These are phyloP conservation scores for Russula compacta DNA, from an alignment of 768 basidiomycete genomes.

Conservation along the genomic window DNA sequence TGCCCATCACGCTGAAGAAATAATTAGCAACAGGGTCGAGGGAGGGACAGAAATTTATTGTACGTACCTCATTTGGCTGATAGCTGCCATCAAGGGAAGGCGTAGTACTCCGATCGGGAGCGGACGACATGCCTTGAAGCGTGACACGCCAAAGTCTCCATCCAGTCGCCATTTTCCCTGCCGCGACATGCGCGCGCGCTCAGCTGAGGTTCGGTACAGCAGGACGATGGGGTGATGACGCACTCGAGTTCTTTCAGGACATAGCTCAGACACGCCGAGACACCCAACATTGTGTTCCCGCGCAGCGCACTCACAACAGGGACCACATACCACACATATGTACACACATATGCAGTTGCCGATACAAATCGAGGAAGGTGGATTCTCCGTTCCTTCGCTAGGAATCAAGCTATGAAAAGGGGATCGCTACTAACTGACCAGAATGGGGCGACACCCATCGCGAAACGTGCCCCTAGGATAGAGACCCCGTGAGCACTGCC, in stretches of 20 bases:
- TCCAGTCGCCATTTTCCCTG: slow-evolving; percentile 77
- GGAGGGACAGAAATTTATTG: not conserved
- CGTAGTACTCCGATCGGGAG: slow-evolving; percentile 69
- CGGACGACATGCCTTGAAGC: slow-evolving; percentile 77
- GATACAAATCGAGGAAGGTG: no score
- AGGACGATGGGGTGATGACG: slow-evolving; percentile 21
- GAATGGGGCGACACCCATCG: slow-evolving; percentile 73
- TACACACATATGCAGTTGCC: no score
- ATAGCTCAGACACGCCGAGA: slow-evolving; percentile 60
- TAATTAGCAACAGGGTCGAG: not conserved
- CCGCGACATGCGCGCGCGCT: not conserved
- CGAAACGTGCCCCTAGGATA: slow-evolving; percentile 62
- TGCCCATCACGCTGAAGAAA: slow-evolving; percentile 55
- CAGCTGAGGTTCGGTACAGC: not conserved
- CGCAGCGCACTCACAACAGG: slow-evolving; percentile 83
- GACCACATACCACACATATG: slow-evolving; percentile 37
- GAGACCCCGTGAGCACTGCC: slow-evolving; percentile 58
- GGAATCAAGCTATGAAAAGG: no score
- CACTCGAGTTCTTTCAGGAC: slow-evolving; percentile 73
- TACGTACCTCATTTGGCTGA: slow-evolving; percentile 76
- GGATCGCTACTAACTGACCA: no score
- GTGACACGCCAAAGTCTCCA: slow-evolving; percentile 78
- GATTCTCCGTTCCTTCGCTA: no score
- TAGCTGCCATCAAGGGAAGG: slow-evolving; percentile 67
- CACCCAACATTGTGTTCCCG: slow-evolving; percentile 66